phyloP scores from a whole-genome alignment of 352 stramenopile genomes.

The Phytophthora citricola region DNA sequence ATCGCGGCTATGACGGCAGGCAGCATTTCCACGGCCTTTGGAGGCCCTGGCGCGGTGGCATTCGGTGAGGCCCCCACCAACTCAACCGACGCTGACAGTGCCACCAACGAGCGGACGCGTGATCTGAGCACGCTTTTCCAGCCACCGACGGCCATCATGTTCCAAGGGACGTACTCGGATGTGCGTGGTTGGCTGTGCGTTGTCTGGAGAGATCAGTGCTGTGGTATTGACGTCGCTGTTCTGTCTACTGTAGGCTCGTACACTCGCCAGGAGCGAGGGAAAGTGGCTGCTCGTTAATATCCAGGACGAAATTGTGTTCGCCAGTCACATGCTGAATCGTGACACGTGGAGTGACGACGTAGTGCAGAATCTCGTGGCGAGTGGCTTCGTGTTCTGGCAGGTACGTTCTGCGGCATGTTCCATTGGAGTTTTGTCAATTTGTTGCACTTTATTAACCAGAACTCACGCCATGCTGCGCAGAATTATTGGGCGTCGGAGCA shows the following conservation, averaged over 20 bases:
- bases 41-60: slow-evolving; percentile 15
- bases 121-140: slow-evolving; percentile 79
- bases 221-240: not conserved
- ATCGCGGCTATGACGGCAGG: slow-evolving; percentile 74
- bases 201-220: not conserved
- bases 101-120: slow-evolving; percentile 33
- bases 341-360: slow-evolving; percentile 97
- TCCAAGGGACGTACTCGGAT: slow-evolving; percentile 79
- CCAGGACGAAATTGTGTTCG: slow-evolving; percentile 94
- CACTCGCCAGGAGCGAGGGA: slow-evolving; percentile 81
- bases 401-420: slow-evolving; percentile 28
- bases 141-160: slow-evolving; percentile 79
- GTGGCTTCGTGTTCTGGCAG: slow-evolving; percentile 96
- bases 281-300: slow-evolving; percentile 97
- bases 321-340: slow-evolving; percentile 95
- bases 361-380: slow-evolving; percentile 93
- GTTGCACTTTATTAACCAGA: not conserved
- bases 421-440: not conserved
- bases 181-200: slow-evolving; percentile 36
- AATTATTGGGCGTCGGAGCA: slow-evolving; percentile 82
- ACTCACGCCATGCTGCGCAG: slow-evolving; percentile 30
- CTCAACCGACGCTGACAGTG: slow-evolving; percentile 14
- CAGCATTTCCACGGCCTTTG: slow-evolving; percentile 58
- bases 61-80: slow-evolving; percentile 14
- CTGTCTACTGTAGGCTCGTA: slow-evolving; percentile 48